These are phyloP conservation scores for Cryphonectria japonica DNA, from an alignment of 2,329 filamentous ascomycete genomes.

Conservation along the genomic window DNA sequence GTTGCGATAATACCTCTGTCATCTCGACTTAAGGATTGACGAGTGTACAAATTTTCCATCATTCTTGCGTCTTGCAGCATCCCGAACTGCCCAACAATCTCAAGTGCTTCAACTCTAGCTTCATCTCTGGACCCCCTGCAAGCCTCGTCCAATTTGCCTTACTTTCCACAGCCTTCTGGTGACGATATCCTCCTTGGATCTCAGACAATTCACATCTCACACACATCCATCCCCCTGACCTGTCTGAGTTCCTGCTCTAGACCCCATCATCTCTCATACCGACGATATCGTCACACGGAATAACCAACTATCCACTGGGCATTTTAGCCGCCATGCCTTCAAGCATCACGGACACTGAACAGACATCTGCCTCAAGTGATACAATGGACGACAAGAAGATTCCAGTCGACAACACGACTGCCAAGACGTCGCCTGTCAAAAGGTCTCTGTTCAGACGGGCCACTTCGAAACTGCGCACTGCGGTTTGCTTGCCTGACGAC, in stretches of 20 bases:
- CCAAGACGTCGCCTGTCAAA: background rate
- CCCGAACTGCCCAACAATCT: background rate
- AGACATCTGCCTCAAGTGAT: constrained; percentile 19
- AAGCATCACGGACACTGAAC: constrained; percentile 18
- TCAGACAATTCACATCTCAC: background rate
- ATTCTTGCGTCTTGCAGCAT: background rate
- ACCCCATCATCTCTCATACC: background rate
- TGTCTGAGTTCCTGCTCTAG: background rate
- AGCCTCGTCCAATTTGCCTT: background rate
- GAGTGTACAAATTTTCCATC: background rate
- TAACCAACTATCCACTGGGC: background rate
- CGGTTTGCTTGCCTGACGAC: constrained; percentile 13
- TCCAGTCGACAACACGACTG: background rate
- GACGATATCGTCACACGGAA: background rate
- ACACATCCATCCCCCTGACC: background rate
- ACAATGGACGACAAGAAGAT: constrained; percentile 19
- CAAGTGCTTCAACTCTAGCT: background rate
- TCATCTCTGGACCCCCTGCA: background rate
- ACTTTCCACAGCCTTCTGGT: background rate
- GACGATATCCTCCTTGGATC: background rate
- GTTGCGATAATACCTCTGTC: background rate
- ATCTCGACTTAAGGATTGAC: background rate
- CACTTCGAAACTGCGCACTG: constrained; percentile 19
- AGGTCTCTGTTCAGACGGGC: constrained; percentile 20
- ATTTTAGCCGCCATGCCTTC: constrained; percentile 16